Evolutionary conservation across 1,284 basidiomycete genomes (phyloP), one percentile per base, ranked within the genome.

Genomic region (Hortiboletus rubellus): DNA sequence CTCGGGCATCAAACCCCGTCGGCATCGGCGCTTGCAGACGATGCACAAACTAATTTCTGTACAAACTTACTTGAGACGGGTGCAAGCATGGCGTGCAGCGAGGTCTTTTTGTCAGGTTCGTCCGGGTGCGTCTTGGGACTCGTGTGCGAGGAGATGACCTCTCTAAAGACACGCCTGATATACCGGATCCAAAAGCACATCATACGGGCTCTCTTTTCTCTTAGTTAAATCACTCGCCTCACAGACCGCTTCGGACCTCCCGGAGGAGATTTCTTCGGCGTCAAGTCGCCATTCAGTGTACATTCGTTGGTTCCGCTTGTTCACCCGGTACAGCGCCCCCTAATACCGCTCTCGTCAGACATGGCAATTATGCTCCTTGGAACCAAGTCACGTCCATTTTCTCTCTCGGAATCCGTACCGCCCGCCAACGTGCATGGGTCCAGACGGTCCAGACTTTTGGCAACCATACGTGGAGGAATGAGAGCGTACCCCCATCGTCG

Each of bases 401-500:
- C 81, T 95, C 50, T 78, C 82, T 48, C 82, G 85, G 41, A 94
- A 94, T 94, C 51, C 82, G 83, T 34, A 81, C 93, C 51, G 88
- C 91, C 0, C 82, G 89, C 3, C 84, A 86, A 40, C 81, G 90
- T 10, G 92, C 83, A n/a, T 92, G 82, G 82, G 84, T 86, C 34
- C 85, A 94, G 66, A 94, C 92, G 84, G 85, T 0, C 74, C 79
- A 0, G 85, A 89, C n/a, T 95, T 94, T 76, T 95, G 91, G 91
- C 79, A 82, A 60, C 85, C 89, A 0, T 96, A 96, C 63, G 84
- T 93, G 4, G 92, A 96, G 67, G 93, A 95, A 74, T 94, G 89
- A 89, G 81, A 87, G 6, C n/a, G 66, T 77, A 7, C 92, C 92
- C 0, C 92, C 92, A 62, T 66, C 5, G 71, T 76, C 30, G 66